Evolutionary conservation across 1,284 basidiomycete species (phyloP).

Genomic region (Xerocomus nothofagi): DNA sequence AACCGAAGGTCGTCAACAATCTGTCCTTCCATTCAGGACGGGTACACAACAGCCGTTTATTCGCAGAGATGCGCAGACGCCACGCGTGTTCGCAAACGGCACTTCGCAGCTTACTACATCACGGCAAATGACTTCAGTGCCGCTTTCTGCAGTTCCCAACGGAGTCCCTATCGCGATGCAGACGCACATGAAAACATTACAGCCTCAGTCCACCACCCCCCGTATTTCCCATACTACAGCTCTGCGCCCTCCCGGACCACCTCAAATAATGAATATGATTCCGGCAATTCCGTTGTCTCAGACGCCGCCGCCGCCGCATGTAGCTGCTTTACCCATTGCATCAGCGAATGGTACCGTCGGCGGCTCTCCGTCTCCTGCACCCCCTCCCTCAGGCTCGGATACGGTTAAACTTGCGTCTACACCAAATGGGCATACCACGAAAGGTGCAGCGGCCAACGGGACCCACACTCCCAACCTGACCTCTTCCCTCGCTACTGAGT

Average conservation of each 20-base stretch:
- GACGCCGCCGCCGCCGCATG: conserved; percentile 22
- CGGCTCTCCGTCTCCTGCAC: conserved; percentile 24
- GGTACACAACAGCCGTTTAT: conserved; percentile 37
- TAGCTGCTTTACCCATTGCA: conserved; percentile 2
- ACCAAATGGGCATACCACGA: conserved; percentile 21
- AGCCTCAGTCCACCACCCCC: conserved; percentile 47
- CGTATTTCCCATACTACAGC: conserved; percentile 52
- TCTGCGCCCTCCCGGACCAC: conserved; percentile 36
- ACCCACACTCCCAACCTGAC: conserved; percentile 22
- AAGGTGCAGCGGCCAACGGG: conserved; percentile 35
- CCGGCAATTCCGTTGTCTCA: conserved; percentile 20
- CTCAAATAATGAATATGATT: conserved; percentile 29
- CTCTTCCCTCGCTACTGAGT: conserved; percentile 21
- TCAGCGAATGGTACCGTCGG: conserved; percentile 11
- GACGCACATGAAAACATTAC: conserved; percentile 54
- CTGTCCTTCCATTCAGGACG: conserved; percentile 38
- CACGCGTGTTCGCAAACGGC: conserved; percentile 29
- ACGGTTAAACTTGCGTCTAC: conserved; percentile 16
- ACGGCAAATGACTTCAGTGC: conserved; percentile 25
- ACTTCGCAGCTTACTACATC: conserved; percentile 28
- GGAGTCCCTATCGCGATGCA: conserved; percentile 52
- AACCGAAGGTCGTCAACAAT: conserved; percentile 41
- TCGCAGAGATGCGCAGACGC: conserved; percentile 41
- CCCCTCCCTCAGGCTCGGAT: conserved; percentile 26
- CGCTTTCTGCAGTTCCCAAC: conserved; percentile 34